Evolutionary conservation across 176 grass and related monocot genomes (phyloP).

Genomic region (Eragrostis nindensis): DNA sequence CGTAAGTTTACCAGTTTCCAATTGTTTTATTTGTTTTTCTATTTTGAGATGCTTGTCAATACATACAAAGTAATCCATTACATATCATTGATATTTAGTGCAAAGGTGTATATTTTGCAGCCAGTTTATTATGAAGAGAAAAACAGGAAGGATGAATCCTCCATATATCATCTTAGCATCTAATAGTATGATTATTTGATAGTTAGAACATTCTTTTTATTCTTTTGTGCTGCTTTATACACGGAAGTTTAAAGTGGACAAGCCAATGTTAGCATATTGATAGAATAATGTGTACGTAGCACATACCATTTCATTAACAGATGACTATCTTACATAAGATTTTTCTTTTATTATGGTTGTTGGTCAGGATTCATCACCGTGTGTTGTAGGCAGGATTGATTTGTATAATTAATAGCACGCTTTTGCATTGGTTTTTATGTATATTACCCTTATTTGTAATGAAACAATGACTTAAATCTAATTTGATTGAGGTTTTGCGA

Average conservation of each 20-base stretch:
- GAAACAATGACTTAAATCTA: neutral
- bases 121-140: neutral
- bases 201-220: neutral
- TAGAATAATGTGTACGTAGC: neutral
- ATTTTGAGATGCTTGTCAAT: neutral
- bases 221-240: neutral
- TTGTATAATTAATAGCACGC: neutral
- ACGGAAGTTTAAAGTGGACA: neutral
- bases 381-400: neutral
- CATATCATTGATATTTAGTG: neutral
- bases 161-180: conserved; percentile 17
- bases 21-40: neutral
- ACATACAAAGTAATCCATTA: neutral
- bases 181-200: neutral
- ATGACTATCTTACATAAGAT: neutral
- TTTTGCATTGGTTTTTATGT: neutral
- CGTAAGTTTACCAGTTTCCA: conserved; percentile 48
- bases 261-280: neutral
- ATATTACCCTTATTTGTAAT: neutral
- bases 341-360: neutral
- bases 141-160: neutral
- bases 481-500: neutral
- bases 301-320: neutral
- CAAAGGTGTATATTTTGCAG: neutral
- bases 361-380: neutral